Percentiles rank a stretch among this genome's conserved stretches.
Evolutionary conservation across 1,139 yeast species (phyloP).

Genomic region (Trichomonascaceae sp.): DNA sequence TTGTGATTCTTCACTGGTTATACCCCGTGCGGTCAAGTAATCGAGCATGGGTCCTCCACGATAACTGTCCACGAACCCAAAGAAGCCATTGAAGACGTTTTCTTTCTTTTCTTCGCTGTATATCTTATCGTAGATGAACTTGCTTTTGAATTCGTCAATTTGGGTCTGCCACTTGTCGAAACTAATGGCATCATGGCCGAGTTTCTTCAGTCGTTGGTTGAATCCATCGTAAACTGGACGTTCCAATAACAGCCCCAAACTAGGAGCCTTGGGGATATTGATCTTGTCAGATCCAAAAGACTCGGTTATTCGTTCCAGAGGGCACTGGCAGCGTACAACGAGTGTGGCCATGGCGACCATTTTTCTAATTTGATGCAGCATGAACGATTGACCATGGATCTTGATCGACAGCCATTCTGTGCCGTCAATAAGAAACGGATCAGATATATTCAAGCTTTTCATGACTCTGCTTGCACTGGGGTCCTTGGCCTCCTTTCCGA

Average conservation of each 20-base stretch:
- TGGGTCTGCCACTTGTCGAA: conserved; percentile 61
- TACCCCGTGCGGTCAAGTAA: conserved; percentile 64
- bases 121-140: conserved; percentile 84
- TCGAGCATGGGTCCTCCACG: conserved; percentile 59
- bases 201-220: conserved; percentile 61
- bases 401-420: conserved; percentile 96
- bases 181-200: conserved; percentile 74
- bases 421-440: conserved; percentile 85
- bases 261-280: conserved; percentile 96
- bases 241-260: conserved; percentile 83
- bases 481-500: conserved; percentile 82
- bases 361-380: conserved; percentile 96
- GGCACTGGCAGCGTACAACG: conserved; percentile 80
- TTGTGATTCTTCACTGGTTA: conserved; percentile 28
- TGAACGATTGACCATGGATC: conserved; percentile 96
- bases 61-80: conserved; percentile 79
- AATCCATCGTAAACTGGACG: conserved; percentile 88
- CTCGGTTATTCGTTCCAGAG: conserved; percentile 65
- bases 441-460: conserved; percentile 74
- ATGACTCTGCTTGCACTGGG: conserved; percentile 79
- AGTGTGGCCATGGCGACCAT: conserved; percentile 96
- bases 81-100: conserved; percentile 82
- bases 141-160: conserved; percentile 83
- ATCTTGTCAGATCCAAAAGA: conserved; percentile 70
- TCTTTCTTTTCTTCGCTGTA: conserved; percentile 84